A percentile compares a stretch with the other conserved stretches of the same genome.
These are phyloP conservation scores for Ophiocordyceps camponoti-saundersi DNA, from an alignment of 2,329 filamentous ascomycete species.

Conservation along the genomic window DNA sequence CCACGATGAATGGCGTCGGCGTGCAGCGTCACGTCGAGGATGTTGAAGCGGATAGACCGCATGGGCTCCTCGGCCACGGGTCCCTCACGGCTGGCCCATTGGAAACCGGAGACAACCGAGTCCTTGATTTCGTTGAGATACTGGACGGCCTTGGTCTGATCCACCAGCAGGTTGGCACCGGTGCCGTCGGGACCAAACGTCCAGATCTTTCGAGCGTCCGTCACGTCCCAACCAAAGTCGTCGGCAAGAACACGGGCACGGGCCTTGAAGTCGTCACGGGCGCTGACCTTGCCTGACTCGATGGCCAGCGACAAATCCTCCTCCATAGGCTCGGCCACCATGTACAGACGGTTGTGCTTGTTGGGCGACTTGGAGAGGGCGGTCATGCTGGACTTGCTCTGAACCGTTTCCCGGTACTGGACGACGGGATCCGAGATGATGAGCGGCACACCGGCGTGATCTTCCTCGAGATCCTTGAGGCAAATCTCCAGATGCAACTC, in stretches of 20 bases:
- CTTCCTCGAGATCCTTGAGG: conserved; percentile 98
- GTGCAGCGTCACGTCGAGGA: conserved; percentile 98
- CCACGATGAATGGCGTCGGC: conserved; percentile 99
- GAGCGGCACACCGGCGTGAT: conserved; percentile 97
- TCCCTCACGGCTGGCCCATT: conserved; percentile 97
- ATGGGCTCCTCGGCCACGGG: conserved; percentile 96
- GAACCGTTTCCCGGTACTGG: conserved; percentile 94
- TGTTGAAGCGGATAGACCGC: conserved; percentile 94
- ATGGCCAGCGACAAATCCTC: conserved; percentile 89
- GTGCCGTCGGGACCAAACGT: conserved; percentile 97
- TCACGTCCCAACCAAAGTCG: conserved; percentile 98
- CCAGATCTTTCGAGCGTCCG: conserved; percentile 99
- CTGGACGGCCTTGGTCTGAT: conserved; percentile 99
- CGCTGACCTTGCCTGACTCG: conserved; percentile 77
- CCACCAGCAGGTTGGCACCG: conserved; percentile 94
- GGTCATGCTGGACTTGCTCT: conserved; percentile 72
- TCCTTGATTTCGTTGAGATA: conserved; percentile 99
- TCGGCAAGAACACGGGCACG: conserved; percentile 93
- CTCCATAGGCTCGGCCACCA: conserved; percentile 74
- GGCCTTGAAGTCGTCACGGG: conserved; percentile 97
- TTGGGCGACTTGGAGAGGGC: conserved; percentile 99
- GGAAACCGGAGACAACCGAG: conserved; percentile 98
- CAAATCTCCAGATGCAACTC: conserved; percentile 99
- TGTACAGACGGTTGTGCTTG: conserved; percentile 99
- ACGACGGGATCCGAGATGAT: conserved; percentile 97